phyloP scores from a whole-genome alignment of 768 basidiomycete species.

The Leccinum aurantiacum region DNA sequence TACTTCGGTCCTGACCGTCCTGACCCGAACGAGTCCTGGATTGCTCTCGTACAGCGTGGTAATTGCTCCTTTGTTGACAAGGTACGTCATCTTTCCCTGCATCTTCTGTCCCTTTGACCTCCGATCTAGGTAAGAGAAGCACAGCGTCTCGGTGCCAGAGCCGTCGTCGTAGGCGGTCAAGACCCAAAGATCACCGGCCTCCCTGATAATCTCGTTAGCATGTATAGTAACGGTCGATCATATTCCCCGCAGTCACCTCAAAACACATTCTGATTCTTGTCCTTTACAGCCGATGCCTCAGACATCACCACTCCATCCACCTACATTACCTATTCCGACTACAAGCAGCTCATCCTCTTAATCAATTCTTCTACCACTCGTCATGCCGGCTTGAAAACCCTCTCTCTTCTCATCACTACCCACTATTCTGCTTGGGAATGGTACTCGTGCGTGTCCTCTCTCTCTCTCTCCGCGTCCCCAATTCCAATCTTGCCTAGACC shows the following conservation, averaged over 20 bases:
- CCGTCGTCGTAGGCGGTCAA: conserved; percentile 90
- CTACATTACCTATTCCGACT: conserved; percentile 86
- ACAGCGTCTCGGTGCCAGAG: conserved; percentile 72
- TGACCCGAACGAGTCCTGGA: conserved; percentile 70
- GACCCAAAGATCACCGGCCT: conserved; percentile 61
- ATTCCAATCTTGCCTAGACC: conserved; percentile 47
- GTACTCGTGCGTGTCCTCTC: conserved; percentile 65
- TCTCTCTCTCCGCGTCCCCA: conserved; percentile 7
- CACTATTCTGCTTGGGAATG: conserved; percentile 88
- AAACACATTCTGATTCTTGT: conserved; percentile 4
- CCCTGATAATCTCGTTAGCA: conserved; percentile 79
- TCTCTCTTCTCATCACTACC: conserved; percentile 74
- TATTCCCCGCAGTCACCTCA: conserved; percentile 28
- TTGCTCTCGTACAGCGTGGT: conserved; percentile 89
- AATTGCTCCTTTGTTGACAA: conserved; percentile 91
- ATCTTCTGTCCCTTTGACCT: background rate
- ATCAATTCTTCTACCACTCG: conserved; percentile 76
- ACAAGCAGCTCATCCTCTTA: conserved; percentile 63
- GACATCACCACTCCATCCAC: conserved; percentile 83
- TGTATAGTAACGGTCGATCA: conserved; percentile 86
- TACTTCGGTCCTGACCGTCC: conserved; percentile 54
- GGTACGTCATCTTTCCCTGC: conserved; percentile 44
- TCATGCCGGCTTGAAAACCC: conserved; percentile 71
- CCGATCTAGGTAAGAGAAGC: conserved; percentile 51
- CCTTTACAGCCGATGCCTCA: conserved; percentile 68